These are phyloP conservation scores for Alternaria brassicae DNA, from an alignment of 2,329 filamentous ascomycete species.

Conservation along the genomic window DNA sequence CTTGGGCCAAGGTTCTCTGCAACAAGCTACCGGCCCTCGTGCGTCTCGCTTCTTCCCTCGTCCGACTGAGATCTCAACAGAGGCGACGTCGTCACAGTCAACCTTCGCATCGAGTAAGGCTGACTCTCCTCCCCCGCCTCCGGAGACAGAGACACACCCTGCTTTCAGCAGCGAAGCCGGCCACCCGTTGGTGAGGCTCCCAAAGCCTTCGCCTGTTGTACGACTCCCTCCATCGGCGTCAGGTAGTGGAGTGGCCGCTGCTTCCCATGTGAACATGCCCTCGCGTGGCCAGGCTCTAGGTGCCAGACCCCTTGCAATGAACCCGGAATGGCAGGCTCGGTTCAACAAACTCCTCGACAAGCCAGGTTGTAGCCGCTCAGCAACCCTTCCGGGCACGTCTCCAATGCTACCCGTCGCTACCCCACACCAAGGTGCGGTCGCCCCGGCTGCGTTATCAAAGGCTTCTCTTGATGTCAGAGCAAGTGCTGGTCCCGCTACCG, in stretches of 20 bases:
- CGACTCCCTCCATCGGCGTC: slow-evolving; percentile 71
- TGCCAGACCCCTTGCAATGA: slow-evolving; percentile 50
- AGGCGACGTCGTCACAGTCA: slow-evolving; percentile 29
- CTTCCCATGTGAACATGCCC: slow-evolving; percentile 52
- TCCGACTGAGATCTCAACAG: slow-evolving; percentile 33
- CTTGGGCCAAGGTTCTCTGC: slow-evolving; percentile 31
- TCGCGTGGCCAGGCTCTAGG: slow-evolving; percentile 39
- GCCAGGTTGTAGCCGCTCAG: slow-evolving; percentile 51
- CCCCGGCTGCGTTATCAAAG: slow-evolving; percentile 72
- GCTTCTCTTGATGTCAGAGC: slow-evolving; percentile 61
- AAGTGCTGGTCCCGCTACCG: slow-evolving; percentile 65
- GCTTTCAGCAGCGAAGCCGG: slow-evolving; percentile 71
- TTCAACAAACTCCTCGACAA: slow-evolving; percentile 81
- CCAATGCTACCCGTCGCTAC: slow-evolving; percentile 44
- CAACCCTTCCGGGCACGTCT: slow-evolving; percentile 17
- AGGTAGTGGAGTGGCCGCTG: slow-evolving; percentile 46
- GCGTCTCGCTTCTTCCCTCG: slow-evolving; percentile 51
- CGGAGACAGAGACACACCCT: slow-evolving; percentile 75
- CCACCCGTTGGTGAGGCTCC: slow-evolving; percentile 73
- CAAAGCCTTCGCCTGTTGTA: slow-evolving; percentile 75
- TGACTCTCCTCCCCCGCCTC: slow-evolving; percentile 61
- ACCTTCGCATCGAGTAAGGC: slow-evolving; percentile 28
- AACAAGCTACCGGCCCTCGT: slow-evolving; percentile 36
- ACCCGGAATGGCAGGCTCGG: slow-evolving; percentile 76
- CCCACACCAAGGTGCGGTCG: slow-evolving; percentile 56